Evolutionary conservation across 108 stramenopile species (phyloP).

Genomic region (Skeletonema menzelii): DNA sequence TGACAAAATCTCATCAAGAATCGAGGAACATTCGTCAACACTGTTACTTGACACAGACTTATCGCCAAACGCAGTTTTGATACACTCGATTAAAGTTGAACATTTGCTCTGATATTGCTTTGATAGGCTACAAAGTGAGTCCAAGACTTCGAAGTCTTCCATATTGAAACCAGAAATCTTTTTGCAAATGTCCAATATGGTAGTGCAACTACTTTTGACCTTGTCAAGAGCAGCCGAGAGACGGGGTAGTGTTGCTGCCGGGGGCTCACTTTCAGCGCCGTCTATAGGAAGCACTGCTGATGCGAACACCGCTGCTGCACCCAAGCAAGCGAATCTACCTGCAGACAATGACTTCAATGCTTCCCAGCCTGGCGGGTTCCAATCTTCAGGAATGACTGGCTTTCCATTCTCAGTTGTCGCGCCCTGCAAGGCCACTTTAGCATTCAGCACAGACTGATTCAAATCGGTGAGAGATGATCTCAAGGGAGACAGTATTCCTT

Average conservation of each 20-base stretch:
- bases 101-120: conserved; percentile 14
- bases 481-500: conserved; percentile 77
- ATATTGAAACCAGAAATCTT: conserved; percentile 24
- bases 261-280: conserved; percentile 35
- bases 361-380: conserved; percentile 78
- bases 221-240: conserved; percentile 22
- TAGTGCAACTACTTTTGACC: conserved; percentile 27
- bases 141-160: conserved; percentile 25
- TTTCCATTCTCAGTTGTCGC: conserved; percentile 65
- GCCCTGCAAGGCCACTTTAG: conserved; percentile 61
- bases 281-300: conserved; percentile 60
- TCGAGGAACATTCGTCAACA: conserved; percentile 16
- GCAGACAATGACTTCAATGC: conserved; percentile 62
- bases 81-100: conserved; percentile 14
- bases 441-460: conserved; percentile 54
- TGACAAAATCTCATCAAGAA: conserved; percentile 21
- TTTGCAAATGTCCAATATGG: conserved; percentile 35
- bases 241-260: conserved; percentile 28
- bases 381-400: conserved; percentile 61
- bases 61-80: conserved; percentile 16
- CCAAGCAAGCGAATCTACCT: conserved; percentile 71
- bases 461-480: conserved; percentile 74
- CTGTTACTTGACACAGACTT: conserved; percentile 22
- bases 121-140: conserved; percentile 17
- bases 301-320: conserved; percentile 70